Evolutionary conservation across 2,329 filamentous ascomycete genomes (phyloP).

Genomic region (Aspergillus neoniger): DNA sequence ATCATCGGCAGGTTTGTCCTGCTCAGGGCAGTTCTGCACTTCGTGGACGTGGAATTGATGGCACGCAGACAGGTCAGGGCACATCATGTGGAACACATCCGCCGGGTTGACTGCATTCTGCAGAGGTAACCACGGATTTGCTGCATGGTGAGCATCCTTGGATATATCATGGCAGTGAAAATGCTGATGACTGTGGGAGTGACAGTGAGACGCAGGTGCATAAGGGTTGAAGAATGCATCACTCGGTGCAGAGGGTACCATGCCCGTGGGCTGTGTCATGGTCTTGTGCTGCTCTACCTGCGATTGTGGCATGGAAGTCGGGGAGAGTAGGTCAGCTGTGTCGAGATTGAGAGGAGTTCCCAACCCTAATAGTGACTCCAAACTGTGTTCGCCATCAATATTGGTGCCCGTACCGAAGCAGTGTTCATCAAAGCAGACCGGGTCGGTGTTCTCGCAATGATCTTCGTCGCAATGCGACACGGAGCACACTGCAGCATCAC

Average conservation of each 20-base stretch:
- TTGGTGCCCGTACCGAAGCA: conserved; percentile 31
- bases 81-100: conserved; percentile 41
- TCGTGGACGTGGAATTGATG: conserved; percentile 29
- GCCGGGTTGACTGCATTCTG: conserved; percentile 37
- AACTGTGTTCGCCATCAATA: conserved; percentile 27
- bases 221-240: conserved; percentile 22
- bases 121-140: conserved; percentile 23
- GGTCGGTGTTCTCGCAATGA: conserved; percentile 33
- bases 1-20: conserved; percentile 28
- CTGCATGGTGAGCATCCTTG: conserved; percentile 28
- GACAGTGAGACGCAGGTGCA: conserved; percentile 27
- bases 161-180: conserved; percentile 34
- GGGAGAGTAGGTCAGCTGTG: conserved; percentile 28
- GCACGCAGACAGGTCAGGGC: conserved; percentile 32
- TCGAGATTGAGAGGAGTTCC: conserved; percentile 34
- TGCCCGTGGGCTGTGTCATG: conserved; percentile 19
- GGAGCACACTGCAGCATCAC: conserved; percentile 41
- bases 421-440: conserved; percentile 43
- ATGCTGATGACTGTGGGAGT: conserved; percentile 29
- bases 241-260: conserved; percentile 17
- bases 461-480: conserved; percentile 33
- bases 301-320: conserved; percentile 22
- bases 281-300: conserved; percentile 24
- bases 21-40: conserved; percentile 16
- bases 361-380: conserved; percentile 38